Base-by-base conservation (phyloP, 331 rosid species). In the Acacia pycnantha region DNA sequence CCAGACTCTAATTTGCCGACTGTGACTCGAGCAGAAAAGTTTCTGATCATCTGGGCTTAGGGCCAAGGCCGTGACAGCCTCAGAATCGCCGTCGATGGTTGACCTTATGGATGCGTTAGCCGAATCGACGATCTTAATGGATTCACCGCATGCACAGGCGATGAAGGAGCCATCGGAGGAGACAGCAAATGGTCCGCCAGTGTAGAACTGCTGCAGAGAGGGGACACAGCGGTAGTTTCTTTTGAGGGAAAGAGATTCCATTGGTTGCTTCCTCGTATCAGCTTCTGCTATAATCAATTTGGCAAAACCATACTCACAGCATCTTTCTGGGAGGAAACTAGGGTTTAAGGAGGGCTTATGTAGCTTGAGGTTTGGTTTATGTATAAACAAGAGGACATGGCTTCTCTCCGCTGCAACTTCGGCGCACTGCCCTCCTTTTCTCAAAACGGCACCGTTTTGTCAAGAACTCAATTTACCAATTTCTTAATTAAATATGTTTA, bases 1-100 rank as follows among this genome's bases (percentile, higher is more conserved):
- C 97, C 99, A 93, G 7, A 90, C 97, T 81, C 92, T 90, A 59
- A 95, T 93, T 87, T 89, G 97, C 58, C 96, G 91, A 70, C 92
- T 90, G 85, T 95, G 97, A 35, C 94, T 86, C 2, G 99, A 81
- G 33, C 94, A 88, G 86, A 95, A 93, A 59, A 95, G 97, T 5
- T 92, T 58, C 50, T 79, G 84, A 40, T 92, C 94, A 64, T 92
- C 77, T 8, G 99, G 97, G 82, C 92, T 86, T 5, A 95, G 90
- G 7, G 87, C 80, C 68, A 95, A 80, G 5, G 99, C 97, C 6
- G 98, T 93, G 81, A 92, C 77, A 7, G 87, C 72, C 43, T 95
- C 99, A 4, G 92, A 90, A 80, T 92, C 97, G 19, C 87, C 91
- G 44, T 91, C 94, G 8, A 95, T 84, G 19, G 93, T 87, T 26